Evolutionary conservation across 2,329 filamentous ascomycete species (phyloP).

Genomic region (Xylaria sp.): DNA sequence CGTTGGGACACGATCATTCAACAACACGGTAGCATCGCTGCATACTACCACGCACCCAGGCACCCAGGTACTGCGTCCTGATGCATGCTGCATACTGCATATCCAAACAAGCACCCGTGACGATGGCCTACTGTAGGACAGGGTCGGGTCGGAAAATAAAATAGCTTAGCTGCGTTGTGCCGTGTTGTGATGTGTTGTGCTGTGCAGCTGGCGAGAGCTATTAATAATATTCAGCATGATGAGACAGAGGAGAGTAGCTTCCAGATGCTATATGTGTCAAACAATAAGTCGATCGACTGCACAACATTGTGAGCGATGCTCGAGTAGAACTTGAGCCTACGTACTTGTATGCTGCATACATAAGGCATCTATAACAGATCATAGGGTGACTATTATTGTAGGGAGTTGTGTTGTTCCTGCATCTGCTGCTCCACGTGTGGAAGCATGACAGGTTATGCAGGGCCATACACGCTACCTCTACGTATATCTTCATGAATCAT

Average conservation of each 20-base stretch:
- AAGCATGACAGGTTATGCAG: background rate
- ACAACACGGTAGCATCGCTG: slow-evolving; percentile 1
- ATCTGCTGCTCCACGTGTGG: background rate
- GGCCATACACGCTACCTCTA: background rate
- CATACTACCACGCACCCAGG: background rate
- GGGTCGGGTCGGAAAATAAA: no score
- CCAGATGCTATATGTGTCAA: background rate
- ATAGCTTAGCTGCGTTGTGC: no score
- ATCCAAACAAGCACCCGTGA: slow-evolving; percentile 5
- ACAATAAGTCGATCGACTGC: background rate
- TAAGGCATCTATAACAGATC: background rate
- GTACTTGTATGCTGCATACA: background rate
- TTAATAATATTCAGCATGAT: background rate
- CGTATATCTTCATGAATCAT: background rate
- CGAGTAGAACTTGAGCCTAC: background rate
- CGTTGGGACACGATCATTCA: background rate
- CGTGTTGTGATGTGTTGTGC: no score
- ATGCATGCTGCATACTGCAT: slow-evolving; percentile 5
- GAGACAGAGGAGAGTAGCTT: background rate
- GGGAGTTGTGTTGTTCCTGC: background rate
- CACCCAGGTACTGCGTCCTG: background rate
- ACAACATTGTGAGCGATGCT: background rate
- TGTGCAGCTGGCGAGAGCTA: background rate
- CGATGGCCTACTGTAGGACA: background rate
- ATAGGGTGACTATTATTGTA: background rate